Percentiles rank a stretch among this genome's conserved stretches.
These are phyloP conservation scores for Metarhizium robertsii DNA, from an alignment of 2,329 filamentous ascomycete genomes.

Conservation along the genomic window DNA sequence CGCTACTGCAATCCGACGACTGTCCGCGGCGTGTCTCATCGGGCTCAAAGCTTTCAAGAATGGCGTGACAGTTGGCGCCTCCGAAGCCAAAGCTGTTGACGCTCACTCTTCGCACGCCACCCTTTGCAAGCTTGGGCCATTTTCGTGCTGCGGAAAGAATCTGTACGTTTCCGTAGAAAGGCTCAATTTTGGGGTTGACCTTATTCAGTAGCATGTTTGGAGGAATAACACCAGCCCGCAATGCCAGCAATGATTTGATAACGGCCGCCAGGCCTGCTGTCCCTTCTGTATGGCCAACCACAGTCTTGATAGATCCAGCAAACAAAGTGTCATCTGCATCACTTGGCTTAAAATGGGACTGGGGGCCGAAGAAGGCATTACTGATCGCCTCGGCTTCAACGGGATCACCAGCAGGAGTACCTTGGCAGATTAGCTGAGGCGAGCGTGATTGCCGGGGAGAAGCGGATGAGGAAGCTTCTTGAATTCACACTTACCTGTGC, in stretches of 20 bases:
- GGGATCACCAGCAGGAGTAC: conserved; percentile 12
- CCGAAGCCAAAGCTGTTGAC: conserved; percentile 42
- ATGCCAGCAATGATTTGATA: conserved; percentile 9
- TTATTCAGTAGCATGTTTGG: conserved; percentile 21
- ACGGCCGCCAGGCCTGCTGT: conserved; percentile 15
- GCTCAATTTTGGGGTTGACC: conserved; percentile 17
- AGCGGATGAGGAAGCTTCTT: background rate
- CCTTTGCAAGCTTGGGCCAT: conserved; percentile 11
- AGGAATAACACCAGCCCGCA: conserved; percentile 14
- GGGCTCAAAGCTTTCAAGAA: conserved; percentile 17
- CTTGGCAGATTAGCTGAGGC: background rate
- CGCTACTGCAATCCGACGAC: background rate
- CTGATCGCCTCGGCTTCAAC: conserved; percentile 23
- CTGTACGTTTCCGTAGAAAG: conserved; percentile 13
- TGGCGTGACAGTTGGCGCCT: conserved; percentile 36
- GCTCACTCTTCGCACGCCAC: conserved; percentile 25
- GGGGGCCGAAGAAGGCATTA: conserved; percentile 27
- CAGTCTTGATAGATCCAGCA: conserved; percentile 18
- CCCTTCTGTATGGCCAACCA: conserved; percentile 18
- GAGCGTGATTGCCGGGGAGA: background rate
- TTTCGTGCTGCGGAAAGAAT: conserved; percentile 11
- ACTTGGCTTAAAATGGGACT: background rate
- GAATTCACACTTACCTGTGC: conserved; percentile 26
- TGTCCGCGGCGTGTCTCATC: background rate
- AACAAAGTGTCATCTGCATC: conserved; percentile 6